Percentiles rank a stretch among this genome's conserved stretches.
phyloP scores from a whole-genome alignment of 441 rosid species.

The Viola pubescens region DNA sequence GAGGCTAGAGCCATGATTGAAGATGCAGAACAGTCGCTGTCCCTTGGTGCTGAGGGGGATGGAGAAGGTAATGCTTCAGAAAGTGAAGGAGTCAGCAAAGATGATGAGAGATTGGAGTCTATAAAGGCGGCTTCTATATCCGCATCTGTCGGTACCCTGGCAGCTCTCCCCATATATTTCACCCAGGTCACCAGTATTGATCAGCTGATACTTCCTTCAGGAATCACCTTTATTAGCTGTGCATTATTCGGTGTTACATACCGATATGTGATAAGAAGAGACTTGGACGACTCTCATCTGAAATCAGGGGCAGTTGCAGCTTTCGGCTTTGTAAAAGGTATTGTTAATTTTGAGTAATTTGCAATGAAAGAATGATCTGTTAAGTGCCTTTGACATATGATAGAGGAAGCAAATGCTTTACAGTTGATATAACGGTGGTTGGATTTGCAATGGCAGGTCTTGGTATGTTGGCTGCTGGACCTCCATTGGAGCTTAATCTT shows the following conservation, averaged over 20 bases:
- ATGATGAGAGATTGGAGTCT: slow-evolving; percentile 72
- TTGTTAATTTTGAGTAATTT: neutral
- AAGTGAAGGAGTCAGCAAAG: slow-evolving; percentile 29
- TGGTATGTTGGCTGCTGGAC: slow-evolving; percentile 42
- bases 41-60: slow-evolving; percentile 15
- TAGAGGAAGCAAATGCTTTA: no score
- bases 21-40: slow-evolving; percentile 59
- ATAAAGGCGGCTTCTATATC: slow-evolving; percentile 63
- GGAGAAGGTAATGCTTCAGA: slow-evolving; percentile 17
- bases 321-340: slow-evolving; percentile 79
- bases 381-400: neutral
- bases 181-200: slow-evolving; percentile 39
- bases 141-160: slow-evolving; percentile 64
- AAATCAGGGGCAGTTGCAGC: slow-evolving; percentile 78
- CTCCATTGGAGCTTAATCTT: slow-evolving; percentile 49
- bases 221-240: slow-evolving; percentile 59
- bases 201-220: slow-evolving; percentile 55
- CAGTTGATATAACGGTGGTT: neutral
- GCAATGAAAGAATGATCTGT: neutral
- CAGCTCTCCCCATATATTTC: slow-evolving; percentile 53
- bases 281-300: slow-evolving; percentile 64
- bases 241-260: slow-evolving; percentile 84
- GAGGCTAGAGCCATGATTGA: slow-evolving; percentile 72
- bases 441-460: slow-evolving; percentile 43
- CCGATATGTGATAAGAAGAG: slow-evolving; percentile 69